phyloP scores from a whole-genome alignment of 345 rosid species.

The Hibiscus mutabilis region DNA sequence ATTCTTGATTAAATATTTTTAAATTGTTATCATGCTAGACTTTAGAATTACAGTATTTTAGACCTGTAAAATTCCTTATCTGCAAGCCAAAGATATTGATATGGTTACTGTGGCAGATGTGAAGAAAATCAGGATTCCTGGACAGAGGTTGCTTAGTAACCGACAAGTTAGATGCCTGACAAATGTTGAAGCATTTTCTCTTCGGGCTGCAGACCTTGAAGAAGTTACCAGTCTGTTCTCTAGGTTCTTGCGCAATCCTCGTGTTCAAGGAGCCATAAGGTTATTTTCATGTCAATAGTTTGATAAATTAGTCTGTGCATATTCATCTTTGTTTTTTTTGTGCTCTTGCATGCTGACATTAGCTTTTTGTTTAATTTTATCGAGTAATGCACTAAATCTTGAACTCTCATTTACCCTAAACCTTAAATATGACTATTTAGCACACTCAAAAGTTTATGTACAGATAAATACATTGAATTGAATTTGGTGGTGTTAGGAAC shows the following conservation, averaged over 20 bases:
- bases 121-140: constrained; percentile 35
- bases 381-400: not conserved
- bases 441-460: not conserved
- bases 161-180: constrained; percentile 59
- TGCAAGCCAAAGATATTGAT: not conserved
- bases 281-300: not conserved
- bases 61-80: too few relatives aligned
- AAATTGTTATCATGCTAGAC: too few relatives aligned
- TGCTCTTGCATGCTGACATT: not conserved
- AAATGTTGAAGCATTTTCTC: constrained; percentile 84
- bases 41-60: too few relatives aligned
- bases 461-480: not conserved
- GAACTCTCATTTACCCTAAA: not conserved
- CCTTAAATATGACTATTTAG: not conserved
- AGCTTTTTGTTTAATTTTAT: not conserved
- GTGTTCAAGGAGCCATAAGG: constrained; percentile 49
- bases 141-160: constrained; percentile 40
- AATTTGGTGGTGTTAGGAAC: not conserved
- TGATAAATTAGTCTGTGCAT: not conserved
- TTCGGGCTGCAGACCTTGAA: constrained; percentile 71
- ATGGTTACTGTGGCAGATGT: constrained; percentile 37
- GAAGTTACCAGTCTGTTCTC: constrained; percentile 68
- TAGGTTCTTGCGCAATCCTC: constrained; percentile 50
- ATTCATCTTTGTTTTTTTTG: not conserved
- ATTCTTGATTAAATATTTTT: too few relatives aligned